phyloP scores from a whole-genome alignment of 164 flowering plant genomes.

The Kalanchoe fedtschenkoi region DNA sequence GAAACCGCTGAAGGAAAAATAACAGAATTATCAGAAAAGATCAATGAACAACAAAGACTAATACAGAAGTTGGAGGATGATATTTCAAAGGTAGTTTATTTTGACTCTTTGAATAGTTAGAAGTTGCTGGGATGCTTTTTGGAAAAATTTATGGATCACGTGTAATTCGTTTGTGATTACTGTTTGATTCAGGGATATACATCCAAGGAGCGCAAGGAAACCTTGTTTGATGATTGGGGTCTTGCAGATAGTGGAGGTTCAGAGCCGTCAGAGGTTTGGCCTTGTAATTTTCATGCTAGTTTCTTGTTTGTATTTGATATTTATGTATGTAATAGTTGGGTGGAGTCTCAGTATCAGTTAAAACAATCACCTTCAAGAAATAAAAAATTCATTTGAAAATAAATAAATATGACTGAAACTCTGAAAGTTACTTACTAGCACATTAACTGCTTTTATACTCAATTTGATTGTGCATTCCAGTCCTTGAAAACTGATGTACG shows the following conservation, averaged over 20 bases:
- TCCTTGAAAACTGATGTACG: too few relatives aligned
- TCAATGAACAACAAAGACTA: slow-evolving; percentile 73
- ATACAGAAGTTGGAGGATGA: slow-evolving; percentile 97
- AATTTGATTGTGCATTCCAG: too few relatives aligned
- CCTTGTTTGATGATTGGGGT: slow-evolving; percentile 78
- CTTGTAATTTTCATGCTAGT: too few relatives aligned
- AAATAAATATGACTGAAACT: too few relatives aligned
- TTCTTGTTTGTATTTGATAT: too few relatives aligned
- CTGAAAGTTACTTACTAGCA: too few relatives aligned
- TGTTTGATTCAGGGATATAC: slow-evolving; percentile 56
- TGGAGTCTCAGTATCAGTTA: too few relatives aligned
- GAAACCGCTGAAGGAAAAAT: slow-evolving; percentile 69
- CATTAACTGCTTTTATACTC: too few relatives aligned
- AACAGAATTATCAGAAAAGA: slow-evolving; percentile 50
- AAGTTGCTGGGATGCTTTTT: neutral
- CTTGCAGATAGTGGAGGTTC: slow-evolving; percentile 58
- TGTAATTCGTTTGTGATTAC: neutral
- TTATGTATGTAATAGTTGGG: too few relatives aligned
- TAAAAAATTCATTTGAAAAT: too few relatives aligned
- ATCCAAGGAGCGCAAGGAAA: slow-evolving; percentile 61
- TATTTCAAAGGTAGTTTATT: slow-evolving; percentile 63
- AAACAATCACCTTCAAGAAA: too few relatives aligned
- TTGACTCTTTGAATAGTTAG: neutral
- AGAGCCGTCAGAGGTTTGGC: slow-evolving; percentile 62
- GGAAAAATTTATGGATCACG: neutral